Base-by-base conservation (phyloP, 1,284 basidiomycete genomes). In the Cystobasidium sp. region DNA sequence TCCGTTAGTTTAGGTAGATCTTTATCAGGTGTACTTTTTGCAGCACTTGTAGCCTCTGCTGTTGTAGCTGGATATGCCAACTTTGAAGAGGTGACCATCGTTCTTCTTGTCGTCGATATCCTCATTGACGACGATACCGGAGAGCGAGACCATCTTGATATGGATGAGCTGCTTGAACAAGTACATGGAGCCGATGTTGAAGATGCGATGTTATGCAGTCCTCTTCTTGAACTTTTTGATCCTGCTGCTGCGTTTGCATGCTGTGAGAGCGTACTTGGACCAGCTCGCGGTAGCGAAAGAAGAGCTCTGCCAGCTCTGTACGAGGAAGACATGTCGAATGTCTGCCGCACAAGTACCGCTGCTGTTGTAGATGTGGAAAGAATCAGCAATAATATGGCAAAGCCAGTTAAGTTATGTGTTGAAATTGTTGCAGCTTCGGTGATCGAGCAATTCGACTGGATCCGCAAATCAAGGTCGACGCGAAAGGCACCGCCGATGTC, bases 1-100 rank as follows among this genome's bases (percentile, higher is more conserved):
- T 65, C 62, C 12, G 70, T 73, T 41, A 73, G 31, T 56, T 37
- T 80, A 65, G 39, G 56, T n/a, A 68, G 58, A 24, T 31, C 59
- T 41, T 68, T 62, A 16, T 62, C 62, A 20, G 61, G 39, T 61
- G 20, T 39, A n/a, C 16, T 44, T 39, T 37, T 46, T 43, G 66
- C 47, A 24, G 65, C 65, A 41, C 20, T 37, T 1, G 73, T 62
- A 7, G 31, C 31, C 5, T 31, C 31, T 31, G 59, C 18, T 14
- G 68, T 41, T 20, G 46, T 22, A 55, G 70, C 70, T 56, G 53
- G 62, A 41, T 66, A 56, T 37, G 20, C 31, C 18, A 46, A 44
- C 39, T 49, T 46, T 31, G 43, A 20, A 16, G 63, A 53, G 16
- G 31, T 43, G 24, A 41, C 47, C 43, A 65, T 22, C n/a, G 44